A percentile compares a stretch with the other conserved stretches of the same genome.
Evolutionary conservation across 2,329 filamentous ascomycete genomes (phyloP).

Genomic region (Beauveria sp.): DNA sequence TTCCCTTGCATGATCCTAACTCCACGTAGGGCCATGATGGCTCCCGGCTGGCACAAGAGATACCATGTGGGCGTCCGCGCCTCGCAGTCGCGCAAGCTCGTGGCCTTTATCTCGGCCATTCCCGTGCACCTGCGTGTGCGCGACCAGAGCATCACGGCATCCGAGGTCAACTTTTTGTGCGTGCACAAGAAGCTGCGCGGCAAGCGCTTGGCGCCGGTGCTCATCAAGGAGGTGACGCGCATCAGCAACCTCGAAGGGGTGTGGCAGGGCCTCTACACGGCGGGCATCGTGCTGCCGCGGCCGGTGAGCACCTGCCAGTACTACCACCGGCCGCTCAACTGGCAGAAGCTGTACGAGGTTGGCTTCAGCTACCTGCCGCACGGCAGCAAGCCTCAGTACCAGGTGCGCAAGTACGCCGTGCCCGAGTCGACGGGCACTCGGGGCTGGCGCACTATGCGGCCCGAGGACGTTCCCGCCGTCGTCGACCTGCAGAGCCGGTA

Average conservation of each 20-base stretch:
- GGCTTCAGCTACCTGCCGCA: slow-evolving; percentile 85
- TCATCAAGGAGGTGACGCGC: slow-evolving; percentile 97
- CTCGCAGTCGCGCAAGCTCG: slow-evolving; percentile 73
- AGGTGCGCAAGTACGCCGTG: slow-evolving; percentile 79
- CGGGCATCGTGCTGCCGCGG: slow-evolving; percentile 81
- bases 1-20: not conserved
- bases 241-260: slow-evolving; percentile 79
- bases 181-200: slow-evolving; percentile 96
- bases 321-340: slow-evolving; percentile 89
- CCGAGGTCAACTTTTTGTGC: slow-evolving; percentile 97
- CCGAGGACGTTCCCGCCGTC: slow-evolving; percentile 70
- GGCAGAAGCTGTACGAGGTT: slow-evolving; percentile 91
- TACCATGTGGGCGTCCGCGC: slow-evolving; percentile 95
- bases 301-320: slow-evolving; percentile 92
- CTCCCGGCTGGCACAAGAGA: slow-evolving; percentile 85
- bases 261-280: slow-evolving; percentile 95
- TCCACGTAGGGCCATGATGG: slow-evolving; percentile 72
- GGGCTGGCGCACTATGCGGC: slow-evolving; percentile 73
- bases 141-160: slow-evolving; percentile 64
- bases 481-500: slow-evolving; percentile 69
- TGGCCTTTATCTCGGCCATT: slow-evolving; percentile 93
- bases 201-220: slow-evolving; percentile 83
- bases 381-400: slow-evolving; percentile 75
- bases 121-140: slow-evolving; percentile 78
- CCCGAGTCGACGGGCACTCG: slow-evolving; percentile 65